Base-by-base conservation (phyloP, 805 yeast species). In the Hanseniaspora lindneri region DNA sequence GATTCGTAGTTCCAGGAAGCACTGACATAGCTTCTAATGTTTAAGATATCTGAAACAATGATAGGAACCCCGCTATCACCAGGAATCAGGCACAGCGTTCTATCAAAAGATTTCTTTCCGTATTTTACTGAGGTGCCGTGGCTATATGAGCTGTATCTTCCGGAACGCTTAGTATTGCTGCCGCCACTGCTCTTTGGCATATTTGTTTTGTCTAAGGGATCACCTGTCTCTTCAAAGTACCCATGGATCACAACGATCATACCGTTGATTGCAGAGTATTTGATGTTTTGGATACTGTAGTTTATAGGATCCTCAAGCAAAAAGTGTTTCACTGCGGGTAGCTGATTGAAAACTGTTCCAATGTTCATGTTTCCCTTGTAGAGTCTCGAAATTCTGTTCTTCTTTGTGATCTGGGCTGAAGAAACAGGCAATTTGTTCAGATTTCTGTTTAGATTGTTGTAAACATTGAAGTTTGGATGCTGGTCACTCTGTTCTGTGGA, bases 201-300 rank as follows among this genome's bases (percentile, higher is more conserved):
- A 9, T 54, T 57, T 19, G 60, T 49, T 39, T 63, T 67, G 4
- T 57, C 41, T 28, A 71, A 74, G 1, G 88, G 86, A 19, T 68
- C 70, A 0, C 68, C 79, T 20, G 65, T 61, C 63, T 92, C 97
- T 44, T 77, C 78, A 59, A 76, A 89, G 51, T 75, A 79, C 4
- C 98, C 98, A 66, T 92, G 98, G 14, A 89, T 65, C 0, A 77
- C 70, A 39, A 89, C 74, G 58, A 83, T 70, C 57, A 92, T 77
- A 5, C 95, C 96, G 44, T 79, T 75, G 25, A 87, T 74, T 41
- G 75, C 78, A 7, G 84, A 78, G 50, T 71, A 74, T 23, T 87
- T 74, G 69, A 81, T 77, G 1, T 84, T 73, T 60, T 92, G 96
- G 66, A 88, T 74, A 23, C 94, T 74, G 57, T 79, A 88, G 36